Conservation (phyloP, 2,329 filamentous ascomycete genomes). For the Colletotrichum gigasporum region DNA sequence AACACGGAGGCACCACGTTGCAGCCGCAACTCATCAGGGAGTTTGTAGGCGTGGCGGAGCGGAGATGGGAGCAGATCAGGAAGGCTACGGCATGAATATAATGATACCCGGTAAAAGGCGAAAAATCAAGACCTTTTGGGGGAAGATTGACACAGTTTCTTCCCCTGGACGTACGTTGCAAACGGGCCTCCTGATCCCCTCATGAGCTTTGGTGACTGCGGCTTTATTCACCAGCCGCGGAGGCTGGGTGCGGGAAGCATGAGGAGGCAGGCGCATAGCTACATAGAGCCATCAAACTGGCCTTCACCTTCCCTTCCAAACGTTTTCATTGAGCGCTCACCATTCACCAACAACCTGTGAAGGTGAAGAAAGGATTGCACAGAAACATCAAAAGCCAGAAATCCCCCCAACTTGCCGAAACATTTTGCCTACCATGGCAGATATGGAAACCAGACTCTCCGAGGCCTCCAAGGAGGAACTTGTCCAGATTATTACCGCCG, state of each 20-base stretch:
- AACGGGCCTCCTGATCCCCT: neutral
- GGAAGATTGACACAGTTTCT: neutral
- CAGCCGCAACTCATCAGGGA: slow-evolving; percentile 70
- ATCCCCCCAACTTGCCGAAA: neutral
- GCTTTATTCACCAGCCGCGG: neutral
- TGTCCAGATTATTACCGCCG: neutral
- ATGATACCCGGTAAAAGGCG: slow-evolving; percentile 38
- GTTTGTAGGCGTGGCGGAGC: slow-evolving; percentile 67
- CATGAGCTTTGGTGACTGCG: slow-evolving; percentile 4
- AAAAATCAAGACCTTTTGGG: neutral
- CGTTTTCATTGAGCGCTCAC: too few relatives aligned
- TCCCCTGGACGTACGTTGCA: neutral
- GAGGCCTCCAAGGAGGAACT: slow-evolving; percentile 16
- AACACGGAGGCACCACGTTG: slow-evolving; percentile 80
- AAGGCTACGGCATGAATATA: slow-evolving; percentile 50
- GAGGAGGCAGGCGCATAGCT: slow-evolving; percentile 10
- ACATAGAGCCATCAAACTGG: slow-evolving; percentile 1
- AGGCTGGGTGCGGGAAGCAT: neutral
- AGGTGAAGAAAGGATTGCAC: neutral
- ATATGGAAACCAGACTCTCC: neutral
- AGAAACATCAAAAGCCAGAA: neutral
- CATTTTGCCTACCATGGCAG: neutral
- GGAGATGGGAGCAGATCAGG: slow-evolving; percentile 67
- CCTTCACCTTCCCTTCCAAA: neutral
- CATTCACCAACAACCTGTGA: too few relatives aligned